Percentiles rank a stretch among this genome's conserved stretches.
Conservation (phyloP, 345 rosid species). For the Capsella bursapastoris region DNA sequence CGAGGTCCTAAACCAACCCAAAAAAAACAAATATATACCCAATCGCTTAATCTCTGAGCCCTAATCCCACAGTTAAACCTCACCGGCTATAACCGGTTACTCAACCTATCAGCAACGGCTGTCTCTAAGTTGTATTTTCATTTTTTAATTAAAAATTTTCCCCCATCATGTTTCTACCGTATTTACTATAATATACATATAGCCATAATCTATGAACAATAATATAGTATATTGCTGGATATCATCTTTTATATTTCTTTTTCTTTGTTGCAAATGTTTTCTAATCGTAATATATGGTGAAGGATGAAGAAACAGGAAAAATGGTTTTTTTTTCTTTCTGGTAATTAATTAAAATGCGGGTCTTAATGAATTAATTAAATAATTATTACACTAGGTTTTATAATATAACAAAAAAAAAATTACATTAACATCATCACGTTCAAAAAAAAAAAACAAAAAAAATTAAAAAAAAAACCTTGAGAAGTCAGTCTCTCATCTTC, state of each 20-base stretch:
- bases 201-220: too few relatives aligned
- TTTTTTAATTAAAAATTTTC: not conserved
- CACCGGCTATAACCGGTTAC: constrained; percentile 62
- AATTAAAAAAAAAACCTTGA: not conserved
- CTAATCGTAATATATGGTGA: too few relatives aligned
- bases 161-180: not conserved
- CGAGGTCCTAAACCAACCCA: constrained; percentile 28
- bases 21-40: not conserved
- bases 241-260: not conserved
- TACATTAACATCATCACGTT: constrained; percentile 7
- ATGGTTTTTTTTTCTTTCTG: not conserved
- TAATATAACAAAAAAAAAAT: not conserved
- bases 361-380: not conserved
- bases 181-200: not conserved
- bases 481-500: constrained; percentile 31
- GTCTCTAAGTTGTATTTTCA: constrained; percentile 29
- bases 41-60: constrained; percentile 24
- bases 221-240: not conserved
- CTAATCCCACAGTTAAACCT: constrained; percentile 27
- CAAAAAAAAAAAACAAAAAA: not conserved
- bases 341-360: not conserved
- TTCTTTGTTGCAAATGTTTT: not conserved
- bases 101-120: constrained; percentile 40
- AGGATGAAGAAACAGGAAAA: not conserved
- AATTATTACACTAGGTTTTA: constrained; percentile 1